Evolutionary conservation across 2,329 filamentous ascomycete genomes (phyloP).

Genomic region (Chrysoporthe puriensis): DNA sequence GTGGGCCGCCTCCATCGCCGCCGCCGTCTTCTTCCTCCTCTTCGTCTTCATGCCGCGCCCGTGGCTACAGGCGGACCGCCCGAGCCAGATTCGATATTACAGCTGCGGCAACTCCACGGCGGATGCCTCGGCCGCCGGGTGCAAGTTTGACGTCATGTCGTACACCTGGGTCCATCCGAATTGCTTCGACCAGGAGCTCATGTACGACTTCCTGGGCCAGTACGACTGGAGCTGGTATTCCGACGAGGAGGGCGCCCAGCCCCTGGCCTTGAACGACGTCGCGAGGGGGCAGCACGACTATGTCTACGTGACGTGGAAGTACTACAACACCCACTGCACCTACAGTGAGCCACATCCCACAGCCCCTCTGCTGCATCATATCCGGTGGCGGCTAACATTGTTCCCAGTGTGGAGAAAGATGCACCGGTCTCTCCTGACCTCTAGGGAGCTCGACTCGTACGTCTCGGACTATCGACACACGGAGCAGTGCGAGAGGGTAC

Average conservation of each 20-base stretch:
- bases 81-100: slow-evolving; percentile 8
- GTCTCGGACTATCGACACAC: slow-evolving; percentile 19
- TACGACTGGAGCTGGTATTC: slow-evolving; percentile 16
- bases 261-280: slow-evolving; percentile 6
- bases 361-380: too few relatives aligned
- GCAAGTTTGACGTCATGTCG: slow-evolving; percentile 21
- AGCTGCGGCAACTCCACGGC: slow-evolving; percentile 20
- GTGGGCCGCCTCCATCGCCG: slow-evolving; percentile 1
- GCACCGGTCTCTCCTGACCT: slow-evolving; percentile 20
- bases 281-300: slow-evolving; percentile 13
- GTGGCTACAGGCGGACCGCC: slow-evolving; percentile 14
- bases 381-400: not conserved
- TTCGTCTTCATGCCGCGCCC: slow-evolving; percentile 20
- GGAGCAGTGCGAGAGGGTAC: slow-evolving; percentile 16
- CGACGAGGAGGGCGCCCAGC: slow-evolving; percentile 9
- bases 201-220: slow-evolving; percentile 20
- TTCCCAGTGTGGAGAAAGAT: slow-evolving; percentile 20
- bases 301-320: slow-evolving; percentile 23
- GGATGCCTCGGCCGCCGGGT: slow-evolving; percentile 17
- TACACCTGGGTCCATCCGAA: slow-evolving; percentile 23
- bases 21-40: slow-evolving; percentile 13
- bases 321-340: slow-evolving; percentile 19
- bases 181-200: slow-evolving; percentile 24
- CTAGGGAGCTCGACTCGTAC: slow-evolving; percentile 18
- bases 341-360: slow-evolving; percentile 14